Conservation (phyloP, 2,329 filamentous ascomycete genomes). For the Neofusicoccum ribis region DNA sequence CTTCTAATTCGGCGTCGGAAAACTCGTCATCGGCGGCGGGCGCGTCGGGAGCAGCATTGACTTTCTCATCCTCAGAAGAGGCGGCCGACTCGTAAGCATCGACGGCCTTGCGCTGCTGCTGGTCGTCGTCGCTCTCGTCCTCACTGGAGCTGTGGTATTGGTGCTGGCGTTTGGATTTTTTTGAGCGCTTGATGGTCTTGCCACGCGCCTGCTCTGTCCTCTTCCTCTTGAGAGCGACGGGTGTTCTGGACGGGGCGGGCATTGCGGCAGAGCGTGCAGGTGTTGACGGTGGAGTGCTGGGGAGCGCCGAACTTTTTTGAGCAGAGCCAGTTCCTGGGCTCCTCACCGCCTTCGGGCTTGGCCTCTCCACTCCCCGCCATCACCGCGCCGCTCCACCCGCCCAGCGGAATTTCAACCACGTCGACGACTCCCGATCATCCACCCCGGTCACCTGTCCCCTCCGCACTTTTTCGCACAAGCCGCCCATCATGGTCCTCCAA, state of each 20-base stretch:
- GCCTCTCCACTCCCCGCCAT: not conserved
- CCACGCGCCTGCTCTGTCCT: slow-evolving; percentile 61
- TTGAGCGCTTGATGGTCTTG: slow-evolving; percentile 52
- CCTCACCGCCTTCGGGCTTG: slow-evolving; percentile 4
- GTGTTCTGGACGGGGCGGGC: slow-evolving; percentile 32
- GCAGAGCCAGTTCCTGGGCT: not conserved
- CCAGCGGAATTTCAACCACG: slow-evolving; percentile 12
- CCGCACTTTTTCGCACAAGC: not conserved
- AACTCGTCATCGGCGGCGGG: slow-evolving; percentile 42
- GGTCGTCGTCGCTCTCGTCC: slow-evolving; percentile 36
- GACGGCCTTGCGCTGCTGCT: not conserved
- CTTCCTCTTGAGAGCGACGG: slow-evolving; percentile 52
- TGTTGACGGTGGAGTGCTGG: not conserved
- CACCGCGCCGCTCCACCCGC: slow-evolving; percentile 7
- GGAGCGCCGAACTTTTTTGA: slow-evolving; percentile 11
- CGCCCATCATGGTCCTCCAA: slow-evolving; percentile 82
- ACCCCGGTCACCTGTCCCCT: not conserved
- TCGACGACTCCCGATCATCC: not conserved
- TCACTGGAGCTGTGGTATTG: slow-evolving; percentile 66
- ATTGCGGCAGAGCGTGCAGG: not conserved
- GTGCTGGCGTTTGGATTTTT: slow-evolving; percentile 63
- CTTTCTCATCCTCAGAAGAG: not conserved
- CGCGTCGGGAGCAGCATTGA: slow-evolving; percentile 25
- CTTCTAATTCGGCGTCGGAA: slow-evolving; percentile 26
- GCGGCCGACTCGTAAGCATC: not conserved